These are phyloP conservation scores for Coccinonectria pachysandricola DNA, from an alignment of 2,329 filamentous ascomycete species.

Conservation along the genomic window DNA sequence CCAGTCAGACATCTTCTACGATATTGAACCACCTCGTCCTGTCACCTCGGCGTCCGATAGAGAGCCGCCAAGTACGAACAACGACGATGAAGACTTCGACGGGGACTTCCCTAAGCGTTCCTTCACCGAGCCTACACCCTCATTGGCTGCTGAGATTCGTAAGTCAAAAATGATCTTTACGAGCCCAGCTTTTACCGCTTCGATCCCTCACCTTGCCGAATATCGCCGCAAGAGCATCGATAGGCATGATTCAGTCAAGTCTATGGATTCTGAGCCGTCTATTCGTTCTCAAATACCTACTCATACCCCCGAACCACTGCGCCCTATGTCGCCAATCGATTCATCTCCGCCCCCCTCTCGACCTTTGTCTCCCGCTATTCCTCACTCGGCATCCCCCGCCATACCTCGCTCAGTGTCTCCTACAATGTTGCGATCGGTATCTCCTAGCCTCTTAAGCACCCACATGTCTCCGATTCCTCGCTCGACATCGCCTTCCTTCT, in stretches of 20 bases:
- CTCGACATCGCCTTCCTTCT: neutral
- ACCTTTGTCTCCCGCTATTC: slow-evolving; percentile 1
- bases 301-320: slow-evolving; percentile 4
- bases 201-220: slow-evolving; percentile 28
- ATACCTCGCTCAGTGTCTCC: neutral
- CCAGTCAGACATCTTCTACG: slow-evolving; percentile 25
- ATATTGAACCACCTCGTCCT: slow-evolving; percentile 18
- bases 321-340: too few relatives aligned
- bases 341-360: slow-evolving; percentile 3
- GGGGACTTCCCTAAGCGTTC: slow-evolving; percentile 11
- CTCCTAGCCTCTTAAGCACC: neutral
- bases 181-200: slow-evolving; percentile 28
- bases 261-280: slow-evolving; percentile 29
- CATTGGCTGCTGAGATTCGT: slow-evolving; percentile 28
- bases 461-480: neutral
- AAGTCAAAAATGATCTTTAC: slow-evolving; percentile 32
- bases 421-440: neutral
- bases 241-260: slow-evolving; percentile 43
- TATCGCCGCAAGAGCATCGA: slow-evolving; percentile 20
- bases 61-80: slow-evolving; percentile 6
- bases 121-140: slow-evolving; percentile 14
- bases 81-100: slow-evolving; percentile 8
- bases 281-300: slow-evolving; percentile 14
- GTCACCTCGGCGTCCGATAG: slow-evolving; percentile 29
- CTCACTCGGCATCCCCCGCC: neutral